Evolutionary conservation across 2,329 filamentous ascomycete species (phyloP), one percentile per base, ranked within the genome.

Genomic region (Penicillium sp.): DNA sequence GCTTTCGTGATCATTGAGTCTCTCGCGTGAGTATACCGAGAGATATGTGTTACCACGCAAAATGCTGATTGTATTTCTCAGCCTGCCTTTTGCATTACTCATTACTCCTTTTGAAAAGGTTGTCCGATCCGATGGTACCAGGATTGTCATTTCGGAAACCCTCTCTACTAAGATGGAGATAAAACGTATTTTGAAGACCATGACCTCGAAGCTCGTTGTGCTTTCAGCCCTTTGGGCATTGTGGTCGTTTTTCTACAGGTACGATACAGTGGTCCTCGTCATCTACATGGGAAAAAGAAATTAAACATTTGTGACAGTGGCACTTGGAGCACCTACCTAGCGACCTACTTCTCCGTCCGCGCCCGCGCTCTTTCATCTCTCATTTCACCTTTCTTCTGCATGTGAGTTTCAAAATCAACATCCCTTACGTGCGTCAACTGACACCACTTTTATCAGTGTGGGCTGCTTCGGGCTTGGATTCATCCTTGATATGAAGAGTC

Each of bases 391-490:
- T 78, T 78, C 63, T 77, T 79, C 60, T 79, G 77, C 70, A 78
- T 79, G 70, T 71, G 58, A 62, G 71, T 62, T 9, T 10, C 28
- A 3, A 29, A 29, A 10, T 6, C 18, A 12, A 8, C 21, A n/a
- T 7, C 18, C 15, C 4, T 2, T 2, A 15, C 15, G 44, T 2
- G 10, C 29, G 12, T 28, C 5, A 21, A 42, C 18, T 44, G 31
- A 50, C 45, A 1, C 46, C 2, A 2, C 21, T 9, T 42, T 1
- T 3, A n/a, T 6, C 31, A 72, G 70, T 24, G 64, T 79, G 33
- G 76, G 76, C 18, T 79, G 76, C 58, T 79, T 79, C 47, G 77
- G 74, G 39, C 72, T 79, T 4, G 76, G 76, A 1, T 79, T 78
- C 51, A 73, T 76, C 49, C 71, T 76, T 24, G 73, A 76, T 50